Conservation (phyloP, 2,329 filamentous ascomycete species). For the Ilyonectria destructans region DNA sequence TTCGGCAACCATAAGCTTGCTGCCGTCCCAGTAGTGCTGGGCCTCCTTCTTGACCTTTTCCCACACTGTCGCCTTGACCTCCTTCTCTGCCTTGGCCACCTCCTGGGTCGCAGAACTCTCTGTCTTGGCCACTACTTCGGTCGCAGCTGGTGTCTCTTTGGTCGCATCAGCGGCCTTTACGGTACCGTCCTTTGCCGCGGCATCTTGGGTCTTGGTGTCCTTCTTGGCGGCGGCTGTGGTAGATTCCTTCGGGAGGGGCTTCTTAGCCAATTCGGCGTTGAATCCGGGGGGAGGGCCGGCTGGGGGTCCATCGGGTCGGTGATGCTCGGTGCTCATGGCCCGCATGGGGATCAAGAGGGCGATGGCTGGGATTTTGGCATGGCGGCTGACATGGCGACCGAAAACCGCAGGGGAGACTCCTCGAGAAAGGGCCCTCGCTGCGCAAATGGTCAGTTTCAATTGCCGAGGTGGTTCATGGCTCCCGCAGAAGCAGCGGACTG, state of each 20-base stretch:
- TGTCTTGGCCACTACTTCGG: constrained; percentile 52
- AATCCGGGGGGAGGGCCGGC: constrained; percentile 89
- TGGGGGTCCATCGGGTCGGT: constrained; percentile 65
- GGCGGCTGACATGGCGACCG: constrained; percentile 62
- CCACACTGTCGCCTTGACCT: constrained; percentile 89
- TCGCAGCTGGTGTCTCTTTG: constrained; percentile 49
- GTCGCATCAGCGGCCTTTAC: constrained; percentile 32
- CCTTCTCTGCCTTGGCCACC: constrained; percentile 74
- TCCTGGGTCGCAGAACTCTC: constrained; percentile 58
- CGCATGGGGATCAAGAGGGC: constrained; percentile 73
- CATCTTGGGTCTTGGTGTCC: constrained; percentile 47
- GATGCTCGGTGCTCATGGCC: constrained; percentile 72
- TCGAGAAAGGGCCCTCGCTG: constrained; percentile 65
- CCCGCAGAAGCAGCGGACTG: constrained; percentile 26
- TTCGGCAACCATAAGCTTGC: constrained; percentile 93
- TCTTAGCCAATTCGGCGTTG: constrained; percentile 91
- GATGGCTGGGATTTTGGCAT: constrained; percentile 66
- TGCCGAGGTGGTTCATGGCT: background rate
- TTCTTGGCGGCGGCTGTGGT: constrained; percentile 55
- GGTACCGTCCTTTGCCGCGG: constrained; percentile 31
- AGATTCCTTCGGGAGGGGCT: constrained; percentile 78
- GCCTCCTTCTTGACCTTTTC: constrained; percentile 97
- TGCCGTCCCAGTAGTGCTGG: constrained; percentile 98
- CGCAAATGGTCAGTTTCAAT: constrained; percentile 46
- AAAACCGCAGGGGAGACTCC: constrained; percentile 65